These are phyloP conservation scores for Apiospora koreana DNA, from an alignment of 2,329 filamentous ascomycete species.

Conservation along the genomic window DNA sequence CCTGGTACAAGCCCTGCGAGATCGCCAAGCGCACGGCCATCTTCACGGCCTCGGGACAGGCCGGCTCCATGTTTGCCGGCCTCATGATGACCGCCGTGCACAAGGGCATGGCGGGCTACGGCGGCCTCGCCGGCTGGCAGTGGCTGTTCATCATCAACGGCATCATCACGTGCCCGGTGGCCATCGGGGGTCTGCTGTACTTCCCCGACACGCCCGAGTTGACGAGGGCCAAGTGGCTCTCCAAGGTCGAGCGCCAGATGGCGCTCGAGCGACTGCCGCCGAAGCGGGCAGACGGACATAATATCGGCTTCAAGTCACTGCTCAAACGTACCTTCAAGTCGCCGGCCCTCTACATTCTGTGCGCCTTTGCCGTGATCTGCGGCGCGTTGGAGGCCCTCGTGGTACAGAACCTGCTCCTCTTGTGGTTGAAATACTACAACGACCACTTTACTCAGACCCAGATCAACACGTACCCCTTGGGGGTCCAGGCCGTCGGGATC, in stretches of 20 bases:
- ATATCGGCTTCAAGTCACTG: constrained; percentile 31
- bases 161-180: constrained; percentile 48
- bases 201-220: constrained; percentile 45
- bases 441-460: constrained; percentile 26
- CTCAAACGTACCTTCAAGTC: constrained; percentile 28
- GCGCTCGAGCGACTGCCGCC: constrained; percentile 32
- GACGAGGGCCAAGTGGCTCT: constrained; percentile 41
- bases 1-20: constrained; percentile 55
- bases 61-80: constrained; percentile 55
- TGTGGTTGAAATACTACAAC: not conserved
- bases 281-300: constrained; percentile 34
- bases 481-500: constrained; percentile 30
- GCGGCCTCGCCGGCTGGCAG: constrained; percentile 47
- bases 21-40: constrained; percentile 54
- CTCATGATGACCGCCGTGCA: constrained; percentile 52
- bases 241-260: constrained; percentile 25
- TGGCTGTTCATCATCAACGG: constrained; percentile 43
- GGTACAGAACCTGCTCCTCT: constrained; percentile 22
- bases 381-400: constrained; percentile 35
- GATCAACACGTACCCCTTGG: constrained; percentile 38
- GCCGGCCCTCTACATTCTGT: constrained; percentile 37
- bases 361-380: constrained; percentile 37
- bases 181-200: constrained; percentile 44
- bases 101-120: constrained; percentile 39
- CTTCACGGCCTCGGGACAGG: constrained; percentile 53